Evolutionary conservation across 2,329 filamentous ascomycete genomes (phyloP).

Genomic region (Monosporascus sp.): DNA sequence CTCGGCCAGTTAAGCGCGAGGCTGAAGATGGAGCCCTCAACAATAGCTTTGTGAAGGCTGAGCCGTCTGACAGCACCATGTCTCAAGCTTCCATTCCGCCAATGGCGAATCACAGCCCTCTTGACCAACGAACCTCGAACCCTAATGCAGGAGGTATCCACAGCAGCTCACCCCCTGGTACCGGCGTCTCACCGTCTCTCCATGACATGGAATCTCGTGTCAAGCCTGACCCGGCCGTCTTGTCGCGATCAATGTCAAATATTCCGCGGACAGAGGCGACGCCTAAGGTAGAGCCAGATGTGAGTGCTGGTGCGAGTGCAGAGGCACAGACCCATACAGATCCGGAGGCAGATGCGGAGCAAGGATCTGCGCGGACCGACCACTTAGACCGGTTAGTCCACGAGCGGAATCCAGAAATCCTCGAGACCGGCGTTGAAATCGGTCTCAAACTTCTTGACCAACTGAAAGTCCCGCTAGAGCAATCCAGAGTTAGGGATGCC

Average conservation of each 20-base stretch:
- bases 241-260: neutral
- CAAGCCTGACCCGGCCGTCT: neutral
- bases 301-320: neutral
- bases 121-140: neutral
- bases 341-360: neutral
- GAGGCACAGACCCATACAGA: neutral
- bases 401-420: conserved; percentile 7
- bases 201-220: neutral
- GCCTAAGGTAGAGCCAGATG: neutral
- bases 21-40: neutral
- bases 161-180: neutral
- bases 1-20: neutral
- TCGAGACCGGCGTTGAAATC: conserved; percentile 17
- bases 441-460: conserved; percentile 12
- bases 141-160: neutral
- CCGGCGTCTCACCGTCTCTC: neutral
- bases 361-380: conserved; percentile 1
- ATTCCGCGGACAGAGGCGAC: neutral
- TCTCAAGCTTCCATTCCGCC: neutral
- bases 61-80: neutral
- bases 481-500: conserved; percentile 1
- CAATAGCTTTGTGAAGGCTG: neutral
- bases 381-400: conserved; percentile 15
- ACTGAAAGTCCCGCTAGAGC: conserved; percentile 7
- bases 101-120: neutral